Conservation (phyloP, 192 early-diverging fungal species). For the Linderina pennispora region DNA sequence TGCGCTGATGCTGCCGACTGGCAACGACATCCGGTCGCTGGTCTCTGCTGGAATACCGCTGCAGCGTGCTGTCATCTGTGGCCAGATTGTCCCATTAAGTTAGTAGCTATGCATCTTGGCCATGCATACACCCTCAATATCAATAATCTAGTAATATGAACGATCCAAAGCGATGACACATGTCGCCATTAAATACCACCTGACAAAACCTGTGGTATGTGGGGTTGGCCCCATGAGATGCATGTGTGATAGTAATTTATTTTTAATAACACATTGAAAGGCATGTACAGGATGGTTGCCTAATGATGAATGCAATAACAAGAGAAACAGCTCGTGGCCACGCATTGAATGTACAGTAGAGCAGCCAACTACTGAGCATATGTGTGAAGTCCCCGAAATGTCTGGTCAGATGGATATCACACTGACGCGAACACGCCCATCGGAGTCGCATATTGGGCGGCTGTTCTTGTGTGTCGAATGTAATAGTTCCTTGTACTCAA, state of each 20-base stretch:
- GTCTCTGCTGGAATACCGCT: conserved; percentile 11
- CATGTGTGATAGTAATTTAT: too few species aligned
- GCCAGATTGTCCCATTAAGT: neutral
- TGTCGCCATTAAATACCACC: too few species aligned
- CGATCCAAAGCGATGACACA: too few species aligned
- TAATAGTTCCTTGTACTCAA: conserved; percentile 1
- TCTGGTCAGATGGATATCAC: neutral
- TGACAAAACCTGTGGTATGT: neutral
- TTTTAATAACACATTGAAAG: neutral
- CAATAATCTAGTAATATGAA: too few species aligned
- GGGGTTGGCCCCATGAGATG: too few species aligned
- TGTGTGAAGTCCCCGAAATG: too few species aligned
- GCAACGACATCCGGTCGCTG: conserved; percentile 9
- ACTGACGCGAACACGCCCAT: neutral
- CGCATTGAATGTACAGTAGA: neutral
- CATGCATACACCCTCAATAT: too few species aligned
- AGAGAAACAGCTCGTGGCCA: neutral
- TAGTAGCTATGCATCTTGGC: too few species aligned
- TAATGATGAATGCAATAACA: neutral
- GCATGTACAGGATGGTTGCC: neutral
- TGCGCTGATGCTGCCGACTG: conserved; percentile 6
- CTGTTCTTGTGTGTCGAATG: neutral
- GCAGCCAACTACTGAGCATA: neutral
- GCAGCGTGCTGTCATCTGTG: conserved; percentile 1
- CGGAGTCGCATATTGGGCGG: neutral